Evolutionary conservation across 768 basidiomycete genomes (phyloP), one percentile per base, ranked within the genome.

Genomic region (Mycena filopes): DNA sequence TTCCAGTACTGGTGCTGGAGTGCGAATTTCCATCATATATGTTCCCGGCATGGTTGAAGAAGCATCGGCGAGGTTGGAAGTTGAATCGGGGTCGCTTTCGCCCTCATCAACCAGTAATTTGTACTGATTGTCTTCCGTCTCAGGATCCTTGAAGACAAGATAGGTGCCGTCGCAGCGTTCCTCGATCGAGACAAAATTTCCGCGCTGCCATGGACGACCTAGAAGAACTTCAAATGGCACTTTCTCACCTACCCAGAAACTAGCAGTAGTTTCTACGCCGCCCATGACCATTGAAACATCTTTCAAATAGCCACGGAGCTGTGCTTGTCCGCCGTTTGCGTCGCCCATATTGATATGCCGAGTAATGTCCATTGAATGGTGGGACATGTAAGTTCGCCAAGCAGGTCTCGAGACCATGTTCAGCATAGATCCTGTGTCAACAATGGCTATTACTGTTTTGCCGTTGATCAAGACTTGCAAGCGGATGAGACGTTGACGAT

Each of bases 161-260:
- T 63, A 63, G 2, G 70, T 73, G 1, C 72, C 72, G 16, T 70
- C 66, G 1, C 60, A 29, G 0, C 70, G 18, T 55, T 73, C 72
- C 9, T 71, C 72, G 38, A 73, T 73, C 10, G 56, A 58, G 12
- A 73, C 72, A 23, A 28, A 68, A 21, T 73, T 73, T 15, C 66
- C 66, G 0, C 55, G 60, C 58, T 71, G 72, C 72, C 72, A 73
- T 2, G 72, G 72, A 1, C 72, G 21, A 1, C 73, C 73, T 13
- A 33, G 12, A 33, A 12, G 12, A 33, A 33, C 31, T n/a, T n/a
- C n/a, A n/a, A n/a, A n/a, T n/a, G n/a, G n/a, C n/a, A n/a, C n/a
- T n/a, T n/a, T n/a, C n/a, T n/a, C n/a, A n/a, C n/a, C n/a, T n/a
- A n/a, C n/a, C n/a, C n/a, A n/a, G n/a, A n/a, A n/a, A n/a, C n/a